Conservation (phyloP, 2,329 filamentous ascomycete species). For the Cladosporium sp. region DNA sequence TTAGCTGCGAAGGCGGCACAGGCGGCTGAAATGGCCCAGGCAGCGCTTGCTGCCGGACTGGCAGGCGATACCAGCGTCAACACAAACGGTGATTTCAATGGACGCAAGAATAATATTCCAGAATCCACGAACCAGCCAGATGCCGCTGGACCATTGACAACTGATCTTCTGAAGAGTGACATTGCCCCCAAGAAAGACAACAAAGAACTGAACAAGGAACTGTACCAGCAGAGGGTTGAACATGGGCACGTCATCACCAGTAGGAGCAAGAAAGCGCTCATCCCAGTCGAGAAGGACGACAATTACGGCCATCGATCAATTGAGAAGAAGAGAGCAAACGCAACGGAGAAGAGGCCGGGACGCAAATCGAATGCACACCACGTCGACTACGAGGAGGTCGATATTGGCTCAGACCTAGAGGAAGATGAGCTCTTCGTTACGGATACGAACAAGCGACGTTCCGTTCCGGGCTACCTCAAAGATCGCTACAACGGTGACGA, state of each 20-base stretch:
- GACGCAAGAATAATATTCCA: background rate
- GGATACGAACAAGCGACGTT: conserved; percentile 24
- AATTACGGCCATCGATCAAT: conserved; percentile 39
- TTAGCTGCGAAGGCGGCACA: conserved; percentile 36
- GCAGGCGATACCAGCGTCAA: conserved; percentile 2
- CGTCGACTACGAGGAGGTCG: conserved; percentile 49
- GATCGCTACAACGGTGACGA: conserved; percentile 43
- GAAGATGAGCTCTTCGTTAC: conserved; percentile 29
- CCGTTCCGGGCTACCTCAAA: conserved; percentile 44
- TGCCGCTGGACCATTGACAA: background rate
- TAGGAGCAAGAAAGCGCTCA: conserved; percentile 36
- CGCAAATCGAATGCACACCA: conserved; percentile 25
- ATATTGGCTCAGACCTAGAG: conserved; percentile 50
- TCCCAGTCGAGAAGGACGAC: conserved; percentile 38
- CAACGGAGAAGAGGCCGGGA: conserved; percentile 6
- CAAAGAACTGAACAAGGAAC: conserved; percentile 41
- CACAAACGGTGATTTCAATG: background rate
- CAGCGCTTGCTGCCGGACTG: conserved; percentile 22
- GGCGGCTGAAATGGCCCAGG: conserved; percentile 28
- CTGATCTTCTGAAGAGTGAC: conserved; percentile 36
- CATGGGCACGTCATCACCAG: conserved; percentile 34
- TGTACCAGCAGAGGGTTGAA: conserved; percentile 42
- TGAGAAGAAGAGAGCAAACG: conserved; percentile 25
- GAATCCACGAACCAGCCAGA: background rate
- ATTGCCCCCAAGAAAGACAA: conserved; percentile 37